Evolutionary conservation across 768 basidiomycete genomes (phyloP).

Genomic region (Pseudohyphozyma bogoriensis): DNA sequence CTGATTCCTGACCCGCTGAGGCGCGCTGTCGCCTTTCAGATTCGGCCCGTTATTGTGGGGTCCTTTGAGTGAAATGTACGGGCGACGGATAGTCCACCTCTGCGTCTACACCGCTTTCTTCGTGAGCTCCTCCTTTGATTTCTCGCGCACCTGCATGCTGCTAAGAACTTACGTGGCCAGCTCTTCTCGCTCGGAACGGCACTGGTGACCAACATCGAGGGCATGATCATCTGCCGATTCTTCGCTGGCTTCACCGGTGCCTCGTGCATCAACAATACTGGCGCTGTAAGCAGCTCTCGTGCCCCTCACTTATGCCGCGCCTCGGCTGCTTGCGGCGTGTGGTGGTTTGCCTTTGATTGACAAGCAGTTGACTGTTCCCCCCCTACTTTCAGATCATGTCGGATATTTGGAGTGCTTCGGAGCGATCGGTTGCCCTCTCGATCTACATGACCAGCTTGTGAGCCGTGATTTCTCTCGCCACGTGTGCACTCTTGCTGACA

Average conservation of each 20-base stretch:
- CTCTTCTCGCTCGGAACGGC: constrained; percentile 33
- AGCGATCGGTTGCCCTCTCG: not conserved
- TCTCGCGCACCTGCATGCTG: constrained; percentile 24
- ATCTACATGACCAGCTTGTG: too few species aligned
- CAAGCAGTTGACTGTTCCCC: too few species aligned
- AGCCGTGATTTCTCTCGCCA: not conserved
- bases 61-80: constrained; percentile 36
- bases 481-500: too few species aligned
- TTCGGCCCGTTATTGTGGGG: constrained; percentile 1
- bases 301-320: too few species aligned
- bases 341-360: too few species aligned
- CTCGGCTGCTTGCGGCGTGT: too few species aligned
- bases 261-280: too few species aligned
- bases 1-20: not conserved
- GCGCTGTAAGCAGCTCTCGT: too few species aligned
- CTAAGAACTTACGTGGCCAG: not conserved
- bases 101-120: constrained; percentile 35
- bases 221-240: constrained; percentile 52
- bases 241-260: constrained; percentile 52
- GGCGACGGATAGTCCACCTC: constrained; percentile 38
- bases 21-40: too few species aligned
- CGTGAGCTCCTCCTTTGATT: constrained; percentile 40
- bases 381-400: too few species aligned
- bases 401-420: constrained; percentile 11
- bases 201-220: constrained; percentile 50